Evolutionary conservation across 371 early-diverging fungal species (phyloP), one percentile per base, ranked within the genome.

Genomic region (Sporodiniella umbellata): DNA sequence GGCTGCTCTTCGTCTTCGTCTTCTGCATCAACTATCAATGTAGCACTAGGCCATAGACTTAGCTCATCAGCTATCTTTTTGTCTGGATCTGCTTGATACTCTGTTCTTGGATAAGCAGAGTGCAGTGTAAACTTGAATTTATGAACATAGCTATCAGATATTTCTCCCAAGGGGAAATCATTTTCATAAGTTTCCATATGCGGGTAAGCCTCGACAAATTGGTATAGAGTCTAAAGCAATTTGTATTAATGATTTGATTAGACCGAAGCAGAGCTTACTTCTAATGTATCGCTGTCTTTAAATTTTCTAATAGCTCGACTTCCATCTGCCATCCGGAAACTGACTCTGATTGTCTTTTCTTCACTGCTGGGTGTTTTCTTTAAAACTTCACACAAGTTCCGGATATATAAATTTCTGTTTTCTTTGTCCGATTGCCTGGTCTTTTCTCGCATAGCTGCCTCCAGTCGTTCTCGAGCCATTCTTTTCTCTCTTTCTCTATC

Each of bases 171-270:
- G 6, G 21, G 4, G 1, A 54, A 53, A 14, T 62, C 53, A 37
- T 58, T 57, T 47, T 62, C 28, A 3, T 22, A n/a, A 8, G 14
- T 69, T 60, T 87, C 81, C 31, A 88, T 63, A 64, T 85, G 80
- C 24, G 84, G 72, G 56, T 89, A 88, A 17, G 85, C 83, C 58
- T 89, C 90, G 26, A 89, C 76, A 79, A 85, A 91, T 31, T 79
- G 66, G 52, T 89, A 90, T 19, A 77, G 25, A 8, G 66, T 51
- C 35, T 68, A 26, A 19, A 18, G 6, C 17, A 42, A 26, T 0
- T 17, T 37, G 22, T 7, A 17, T 18, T 22, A 25, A 33, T 26
- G 22, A 26, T 15, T 47, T n/a, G 8, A n/a, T 18, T 4, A 1
- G 39, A 6, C n/a, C 12, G 3, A 8, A n/a, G 33, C 39, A 21